Evolutionary conservation across 495 filamentous ascomycete species (phyloP).

Genomic region (Xylaria flabelliformis): DNA sequence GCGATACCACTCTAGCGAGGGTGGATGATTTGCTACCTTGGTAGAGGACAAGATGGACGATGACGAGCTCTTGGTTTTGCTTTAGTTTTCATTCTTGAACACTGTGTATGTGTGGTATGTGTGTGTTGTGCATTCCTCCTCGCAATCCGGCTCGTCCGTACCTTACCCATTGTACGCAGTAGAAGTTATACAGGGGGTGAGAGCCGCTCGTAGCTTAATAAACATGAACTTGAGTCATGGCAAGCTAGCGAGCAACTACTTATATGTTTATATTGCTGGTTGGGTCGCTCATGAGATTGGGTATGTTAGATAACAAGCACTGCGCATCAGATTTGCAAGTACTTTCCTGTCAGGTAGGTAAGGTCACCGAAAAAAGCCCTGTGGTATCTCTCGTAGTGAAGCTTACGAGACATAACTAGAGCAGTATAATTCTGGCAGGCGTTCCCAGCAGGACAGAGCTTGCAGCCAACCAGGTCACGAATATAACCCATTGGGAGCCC

Average conservation of each 20-base stretch:
- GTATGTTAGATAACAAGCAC: background rate
- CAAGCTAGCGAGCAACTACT: background rate
- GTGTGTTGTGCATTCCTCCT: slow-evolving; percentile 16
- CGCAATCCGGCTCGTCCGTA: slow-evolving; percentile 5
- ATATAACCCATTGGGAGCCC: slow-evolving; percentile 3
- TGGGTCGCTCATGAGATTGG: background rate
- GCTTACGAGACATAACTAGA: background rate
- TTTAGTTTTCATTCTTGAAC: slow-evolving; percentile 5
- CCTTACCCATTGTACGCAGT: slow-evolving; percentile 4
- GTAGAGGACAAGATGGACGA: slow-evolving; percentile 11
- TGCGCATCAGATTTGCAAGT: too few relatives aligned
- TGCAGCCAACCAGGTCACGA: slow-evolving; percentile 9
- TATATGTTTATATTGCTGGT: too few relatives aligned
- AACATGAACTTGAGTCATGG: background rate
- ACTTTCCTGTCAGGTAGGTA: background rate
- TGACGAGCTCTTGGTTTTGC: slow-evolving; percentile 13
- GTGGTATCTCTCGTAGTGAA: background rate
- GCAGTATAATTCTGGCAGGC: slow-evolving; percentile 7
- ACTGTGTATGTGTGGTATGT: slow-evolving; percentile 7
- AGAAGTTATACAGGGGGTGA: background rate
- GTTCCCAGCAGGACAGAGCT: background rate
- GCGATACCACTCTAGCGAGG: slow-evolving; percentile 26
- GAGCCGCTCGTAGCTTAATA: background rate
- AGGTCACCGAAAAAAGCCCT: background rate
- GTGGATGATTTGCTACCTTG: slow-evolving; percentile 27